These are phyloP conservation scores for Chloranthus sessilifolius DNA, from an alignment of 164 flowering plant species.

Conservation along the genomic window DNA sequence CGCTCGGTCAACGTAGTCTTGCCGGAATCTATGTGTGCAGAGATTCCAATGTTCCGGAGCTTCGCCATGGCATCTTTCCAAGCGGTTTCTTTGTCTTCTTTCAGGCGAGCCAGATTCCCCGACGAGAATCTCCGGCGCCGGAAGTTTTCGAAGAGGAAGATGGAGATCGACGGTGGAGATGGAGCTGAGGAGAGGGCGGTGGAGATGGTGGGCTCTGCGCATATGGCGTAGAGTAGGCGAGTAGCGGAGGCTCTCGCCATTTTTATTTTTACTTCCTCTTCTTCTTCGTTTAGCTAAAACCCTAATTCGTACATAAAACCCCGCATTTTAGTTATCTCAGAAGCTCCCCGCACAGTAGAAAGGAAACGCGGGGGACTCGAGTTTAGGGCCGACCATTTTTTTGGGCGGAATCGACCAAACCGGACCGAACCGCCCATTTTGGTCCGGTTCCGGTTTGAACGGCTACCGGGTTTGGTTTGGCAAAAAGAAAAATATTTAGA, in stretches of 20 bases:
- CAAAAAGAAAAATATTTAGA: no score
- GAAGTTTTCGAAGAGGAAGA: slow-evolving; percentile 34
- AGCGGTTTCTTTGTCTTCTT: slow-evolving; percentile 66
- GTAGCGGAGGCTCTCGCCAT: slow-evolving; percentile 29
- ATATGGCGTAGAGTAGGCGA: slow-evolving; percentile 52
- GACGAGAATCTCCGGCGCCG: slow-evolving; percentile 46
- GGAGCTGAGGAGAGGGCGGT: slow-evolving; percentile 16
- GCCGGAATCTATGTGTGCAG: slow-evolving; percentile 96
- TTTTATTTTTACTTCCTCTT: slow-evolving; percentile 21
- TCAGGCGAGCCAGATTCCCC: slow-evolving; percentile 45
- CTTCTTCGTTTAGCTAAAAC: slow-evolving; percentile 15
- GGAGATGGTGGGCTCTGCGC: slow-evolving; percentile 11
- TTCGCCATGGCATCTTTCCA: slow-evolving; percentile 82
- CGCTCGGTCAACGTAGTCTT: slow-evolving; percentile 95
- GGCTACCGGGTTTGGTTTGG: no score
- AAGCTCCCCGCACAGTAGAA: no score
- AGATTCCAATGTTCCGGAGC: slow-evolving; percentile 89
- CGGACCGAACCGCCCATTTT: no score
- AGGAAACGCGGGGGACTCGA: no score
- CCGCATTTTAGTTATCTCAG: no score
- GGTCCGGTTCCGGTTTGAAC: no score
- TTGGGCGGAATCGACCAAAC: no score
- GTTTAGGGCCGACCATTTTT: no score
- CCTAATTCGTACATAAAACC: no score
- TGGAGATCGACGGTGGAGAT: slow-evolving; percentile 25